phyloP scores from a whole-genome alignment of 2,329 filamentous ascomycete genomes.

The Westerdykella aurantiaca region DNA sequence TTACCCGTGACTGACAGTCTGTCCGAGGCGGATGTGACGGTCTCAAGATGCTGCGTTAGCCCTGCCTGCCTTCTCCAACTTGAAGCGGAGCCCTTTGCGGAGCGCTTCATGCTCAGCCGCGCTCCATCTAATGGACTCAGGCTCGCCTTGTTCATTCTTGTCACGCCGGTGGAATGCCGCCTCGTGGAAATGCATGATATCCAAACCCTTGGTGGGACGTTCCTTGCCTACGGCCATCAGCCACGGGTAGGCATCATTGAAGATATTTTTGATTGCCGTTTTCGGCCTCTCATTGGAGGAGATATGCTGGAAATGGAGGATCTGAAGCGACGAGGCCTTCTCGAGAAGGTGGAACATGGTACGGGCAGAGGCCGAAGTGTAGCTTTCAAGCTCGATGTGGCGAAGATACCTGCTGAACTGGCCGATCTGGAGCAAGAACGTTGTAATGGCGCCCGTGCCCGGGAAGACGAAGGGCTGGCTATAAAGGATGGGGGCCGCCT shows the following conservation, averaged over 20 bases:
- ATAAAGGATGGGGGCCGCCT: constrained; percentile 29
- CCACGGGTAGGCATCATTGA: constrained; percentile 20
- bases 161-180: constrained; percentile 8
- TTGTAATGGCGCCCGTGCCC: constrained; percentile 21
- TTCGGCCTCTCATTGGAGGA: constrained; percentile 15
- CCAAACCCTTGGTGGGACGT: constrained; percentile 6
- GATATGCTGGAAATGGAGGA: constrained; percentile 20
- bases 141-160: constrained; percentile 4
- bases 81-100: too few relatives aligned
- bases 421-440: constrained; percentile 27
- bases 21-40: too few relatives aligned
- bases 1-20: too few relatives aligned
- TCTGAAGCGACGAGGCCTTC: constrained; percentile 21
- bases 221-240: constrained; percentile 2
- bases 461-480: constrained; percentile 26
- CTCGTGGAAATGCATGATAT: constrained; percentile 7
- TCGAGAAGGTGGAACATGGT: constrained; percentile 29
- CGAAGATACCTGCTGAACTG: constrained; percentile 14
- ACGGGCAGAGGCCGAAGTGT: constrained; percentile 23
- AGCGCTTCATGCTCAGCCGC: constrained; percentile 1
- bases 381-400: constrained; percentile 22
- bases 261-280: constrained; percentile 33
- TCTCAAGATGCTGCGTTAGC: too few relatives aligned
- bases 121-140: constrained; percentile 7
- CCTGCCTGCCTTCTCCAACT: too few relatives aligned